Percentiles rank a stretch among this genome's conserved stretches.
Conservation (phyloP, 148 eudicot genomes). For the Camellia sinensis region DNA sequence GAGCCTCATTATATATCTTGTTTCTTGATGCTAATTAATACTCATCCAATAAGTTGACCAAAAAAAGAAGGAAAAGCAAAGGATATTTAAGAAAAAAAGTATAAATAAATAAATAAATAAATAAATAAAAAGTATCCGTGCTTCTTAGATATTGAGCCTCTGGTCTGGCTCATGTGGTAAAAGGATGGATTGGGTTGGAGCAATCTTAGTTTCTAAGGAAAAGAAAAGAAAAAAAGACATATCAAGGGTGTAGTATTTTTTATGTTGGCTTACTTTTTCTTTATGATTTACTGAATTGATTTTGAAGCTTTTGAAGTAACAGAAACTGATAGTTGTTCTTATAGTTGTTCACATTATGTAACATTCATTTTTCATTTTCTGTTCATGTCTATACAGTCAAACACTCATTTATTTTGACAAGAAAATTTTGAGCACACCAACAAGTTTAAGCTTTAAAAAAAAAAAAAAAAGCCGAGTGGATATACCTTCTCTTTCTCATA, state of each 20-base stretch:
- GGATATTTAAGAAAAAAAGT: neutral
- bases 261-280: neutral
- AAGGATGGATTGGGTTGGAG: neutral
- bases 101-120: neutral
- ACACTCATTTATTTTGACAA: neutral
- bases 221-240: neutral
- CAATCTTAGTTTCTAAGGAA: neutral
- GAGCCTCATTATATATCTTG: neutral
- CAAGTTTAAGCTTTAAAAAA: no score
- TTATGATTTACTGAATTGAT: neutral
- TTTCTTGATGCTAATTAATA: constrained; percentile 4
- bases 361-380: neutral
- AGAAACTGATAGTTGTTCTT: neutral
- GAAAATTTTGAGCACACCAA: neutral
- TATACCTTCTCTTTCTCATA: neutral
- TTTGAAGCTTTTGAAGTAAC: neutral
- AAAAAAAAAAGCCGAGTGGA: neutral
- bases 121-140: neutral
- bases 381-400: neutral
- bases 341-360: neutral
- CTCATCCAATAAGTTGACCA: neutral
- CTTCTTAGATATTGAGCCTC: neutral
- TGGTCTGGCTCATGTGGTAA: neutral
- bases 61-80: neutral
- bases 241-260: neutral